Evolutionary conservation across 371 early-diverging fungal species (phyloP), one percentile per base, ranked within the genome.

Genomic region (Apophysomyces ossiformis): DNA sequence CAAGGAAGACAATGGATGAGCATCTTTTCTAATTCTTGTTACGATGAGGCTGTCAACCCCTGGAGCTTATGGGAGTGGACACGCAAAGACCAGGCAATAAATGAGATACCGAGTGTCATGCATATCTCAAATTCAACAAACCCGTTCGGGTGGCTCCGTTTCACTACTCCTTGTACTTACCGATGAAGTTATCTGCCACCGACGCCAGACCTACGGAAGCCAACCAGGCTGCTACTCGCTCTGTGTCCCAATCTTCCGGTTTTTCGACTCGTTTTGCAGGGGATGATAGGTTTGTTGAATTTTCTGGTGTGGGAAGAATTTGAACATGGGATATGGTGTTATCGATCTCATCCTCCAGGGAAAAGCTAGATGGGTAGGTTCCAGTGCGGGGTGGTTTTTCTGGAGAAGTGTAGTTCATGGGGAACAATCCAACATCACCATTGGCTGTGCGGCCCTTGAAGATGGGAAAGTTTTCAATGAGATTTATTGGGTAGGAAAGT

Each of bases 371-470:
- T 57, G 72, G 66, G 37, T 58, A n/a, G 63, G 57, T 45, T 57
- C 39, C 37, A 37, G 18, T 37, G 46, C 58, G 36, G 61, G 36
- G 58, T 37, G 79, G 76, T 62, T 70, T 71, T 41, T 73, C 70
- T 8, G 70, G 58, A 11, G 79, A 72, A 7, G 86, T 85, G 64
- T 89, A 90, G 75, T 88, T 91, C 81, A 81, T 85, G 38, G 94
- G 94, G 66, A 93, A 93, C 46, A 93, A 79, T 36, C 94, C 94
- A 18, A 82, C 78, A 43, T 89, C 78, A 47, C 92, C 92, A 50
- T 82, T 80, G 15, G 80, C 57, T 66, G 88, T 92, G 60, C 73
- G 73, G 26, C 83, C 83, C 83, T 83, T 58, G 39, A 61, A 57
- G 46, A 64, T 60, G 9, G 37, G 12, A 44, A 46, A 35, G n/a